Conservation (phyloP, 495 filamentous ascomycete genomes). For the Aspergillus sclerotioniger region DNA sequence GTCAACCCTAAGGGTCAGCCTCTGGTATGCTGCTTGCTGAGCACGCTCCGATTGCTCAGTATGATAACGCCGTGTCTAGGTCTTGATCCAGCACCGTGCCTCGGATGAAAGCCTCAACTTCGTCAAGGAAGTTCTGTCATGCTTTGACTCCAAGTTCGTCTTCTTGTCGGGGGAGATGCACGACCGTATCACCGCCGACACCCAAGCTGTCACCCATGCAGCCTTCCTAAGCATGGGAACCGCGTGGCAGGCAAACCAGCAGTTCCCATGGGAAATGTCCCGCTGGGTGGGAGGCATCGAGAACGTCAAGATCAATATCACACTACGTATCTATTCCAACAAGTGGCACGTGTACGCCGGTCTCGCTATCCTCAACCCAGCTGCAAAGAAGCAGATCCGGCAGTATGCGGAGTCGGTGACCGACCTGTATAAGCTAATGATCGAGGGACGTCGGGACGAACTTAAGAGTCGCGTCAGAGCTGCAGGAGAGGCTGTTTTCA, state of each 20-base stretch:
- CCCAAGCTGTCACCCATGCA: constrained; percentile 95
- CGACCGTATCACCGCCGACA: constrained; percentile 96
- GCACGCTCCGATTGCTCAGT: constrained; percentile 3
- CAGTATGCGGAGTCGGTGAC: constrained; percentile 93
- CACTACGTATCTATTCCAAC: constrained; percentile 92
- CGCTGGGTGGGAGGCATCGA: constrained; percentile 96
- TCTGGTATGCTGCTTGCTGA: constrained; percentile 51
- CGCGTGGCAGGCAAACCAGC: constrained; percentile 87
- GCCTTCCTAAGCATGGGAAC: constrained; percentile 97
- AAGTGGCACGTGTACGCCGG: constrained; percentile 99
- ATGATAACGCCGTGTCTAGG: constrained; percentile 42
- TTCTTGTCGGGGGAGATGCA: constrained; percentile 82
- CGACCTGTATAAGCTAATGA: constrained; percentile 94
- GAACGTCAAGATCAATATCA: constrained; percentile 99
- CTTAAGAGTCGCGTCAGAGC: constrained; percentile 74
- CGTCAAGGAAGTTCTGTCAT: constrained; percentile 76
- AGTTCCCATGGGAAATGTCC: constrained; percentile 93
- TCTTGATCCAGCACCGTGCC: constrained; percentile 88
- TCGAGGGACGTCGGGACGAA: constrained; percentile 76
- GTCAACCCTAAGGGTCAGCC: constrained; percentile 87
- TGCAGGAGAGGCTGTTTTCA: constrained; percentile 80
- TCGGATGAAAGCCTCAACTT: constrained; percentile 72
- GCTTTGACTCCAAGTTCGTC: constrained; percentile 78
- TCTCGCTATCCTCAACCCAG: constrained; percentile 91
- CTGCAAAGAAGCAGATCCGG: constrained; percentile 84